Evolutionary conservation across 192 early-diverging fungal species (phyloP).

Genomic region (Entrophospora sp.): DNA sequence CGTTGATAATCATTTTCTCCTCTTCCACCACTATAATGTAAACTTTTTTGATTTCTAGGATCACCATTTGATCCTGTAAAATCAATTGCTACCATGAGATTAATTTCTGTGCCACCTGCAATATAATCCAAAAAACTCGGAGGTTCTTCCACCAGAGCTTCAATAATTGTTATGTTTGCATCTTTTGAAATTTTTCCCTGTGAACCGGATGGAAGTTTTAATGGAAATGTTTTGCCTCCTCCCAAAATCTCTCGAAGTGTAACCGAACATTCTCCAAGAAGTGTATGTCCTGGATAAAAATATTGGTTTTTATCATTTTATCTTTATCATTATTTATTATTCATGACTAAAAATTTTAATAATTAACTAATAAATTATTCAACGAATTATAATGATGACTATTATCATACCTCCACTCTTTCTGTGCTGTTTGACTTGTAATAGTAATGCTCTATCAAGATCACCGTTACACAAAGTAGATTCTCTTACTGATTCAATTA

Average conservation of each 20-base stretch:
- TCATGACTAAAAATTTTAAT: background rate
- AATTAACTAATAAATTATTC: background rate
- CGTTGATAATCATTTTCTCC: constrained; percentile 40
- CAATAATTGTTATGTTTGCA: background rate
- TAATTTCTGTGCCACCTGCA: constrained; percentile 36
- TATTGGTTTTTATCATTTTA: too few species aligned
- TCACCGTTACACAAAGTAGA: constrained; percentile 27
- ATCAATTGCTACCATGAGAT: constrained; percentile 42
- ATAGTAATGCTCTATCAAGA: constrained; percentile 18
- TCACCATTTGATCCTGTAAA: constrained; percentile 50
- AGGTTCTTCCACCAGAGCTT: background rate
- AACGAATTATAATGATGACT: too few species aligned
- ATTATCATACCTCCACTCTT: constrained; percentile 25
- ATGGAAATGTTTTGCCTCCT: background rate
- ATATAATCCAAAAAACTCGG: constrained; percentile 46
- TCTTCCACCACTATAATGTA: constrained; percentile 34
- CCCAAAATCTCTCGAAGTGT: background rate
- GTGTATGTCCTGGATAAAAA: background rate
- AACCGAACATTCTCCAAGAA: background rate
- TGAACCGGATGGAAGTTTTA: background rate
- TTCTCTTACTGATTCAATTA: constrained; percentile 17
- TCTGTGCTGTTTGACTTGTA: constrained; percentile 27
- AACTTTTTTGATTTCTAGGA: constrained; percentile 34
- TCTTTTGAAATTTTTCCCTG: background rate
- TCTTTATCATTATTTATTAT: background rate